Percentiles rank a stretch among this genome's conserved stretches.
phyloP scores from a whole-genome alignment of 2,329 filamentous ascomycete species.

The Ceratocystis colombiana region DNA sequence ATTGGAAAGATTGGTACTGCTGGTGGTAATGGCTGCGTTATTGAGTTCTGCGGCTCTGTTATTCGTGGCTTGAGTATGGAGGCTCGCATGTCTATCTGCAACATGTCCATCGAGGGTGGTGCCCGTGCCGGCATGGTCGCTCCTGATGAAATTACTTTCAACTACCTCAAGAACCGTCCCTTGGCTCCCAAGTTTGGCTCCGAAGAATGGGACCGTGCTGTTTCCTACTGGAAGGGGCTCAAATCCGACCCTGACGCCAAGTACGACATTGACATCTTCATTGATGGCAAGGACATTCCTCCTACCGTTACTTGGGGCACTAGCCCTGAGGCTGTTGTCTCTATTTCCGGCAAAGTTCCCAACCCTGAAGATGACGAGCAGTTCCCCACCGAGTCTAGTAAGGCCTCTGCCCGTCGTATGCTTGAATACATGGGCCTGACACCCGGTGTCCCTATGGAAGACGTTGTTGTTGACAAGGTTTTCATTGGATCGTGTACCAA shows the following conservation, averaged over 20 bases:
- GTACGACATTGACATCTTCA: slow-evolving; percentile 80
- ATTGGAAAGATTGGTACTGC: slow-evolving; percentile 93
- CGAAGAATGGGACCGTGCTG: slow-evolving; percentile 79
- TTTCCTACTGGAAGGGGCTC: slow-evolving; percentile 77
- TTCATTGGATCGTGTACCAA: slow-evolving; percentile 99
- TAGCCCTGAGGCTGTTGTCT: slow-evolving; percentile 89
- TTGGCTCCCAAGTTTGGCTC: slow-evolving; percentile 77
- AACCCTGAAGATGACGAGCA: slow-evolving; percentile 58
- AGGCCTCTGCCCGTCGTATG: slow-evolving; percentile 66
- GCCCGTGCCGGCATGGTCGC: slow-evolving; percentile 95
- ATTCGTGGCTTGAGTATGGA: slow-evolving; percentile 88
- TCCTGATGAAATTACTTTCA: slow-evolving; percentile 85
- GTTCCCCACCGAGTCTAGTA: slow-evolving; percentile 70
- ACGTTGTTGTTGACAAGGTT: slow-evolving; percentile 87
- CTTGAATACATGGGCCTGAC: slow-evolving; percentile 94
- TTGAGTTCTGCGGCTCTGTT: slow-evolving; percentile 93
- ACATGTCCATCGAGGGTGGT: slow-evolving; percentile 97
- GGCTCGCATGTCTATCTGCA: slow-evolving; percentile 97
- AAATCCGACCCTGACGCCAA: slow-evolving; percentile 79
- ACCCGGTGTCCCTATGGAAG: slow-evolving; percentile 78
- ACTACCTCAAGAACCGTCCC: slow-evolving; percentile 86
- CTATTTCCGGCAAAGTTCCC: slow-evolving; percentile 84
- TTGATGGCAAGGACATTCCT: slow-evolving; percentile 84
- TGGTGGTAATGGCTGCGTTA: slow-evolving; percentile 85
- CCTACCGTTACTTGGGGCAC: slow-evolving; percentile 97